Conservation (phyloP, 1,284 basidiomycete genomes). For the Puccinia hordei region DNA sequence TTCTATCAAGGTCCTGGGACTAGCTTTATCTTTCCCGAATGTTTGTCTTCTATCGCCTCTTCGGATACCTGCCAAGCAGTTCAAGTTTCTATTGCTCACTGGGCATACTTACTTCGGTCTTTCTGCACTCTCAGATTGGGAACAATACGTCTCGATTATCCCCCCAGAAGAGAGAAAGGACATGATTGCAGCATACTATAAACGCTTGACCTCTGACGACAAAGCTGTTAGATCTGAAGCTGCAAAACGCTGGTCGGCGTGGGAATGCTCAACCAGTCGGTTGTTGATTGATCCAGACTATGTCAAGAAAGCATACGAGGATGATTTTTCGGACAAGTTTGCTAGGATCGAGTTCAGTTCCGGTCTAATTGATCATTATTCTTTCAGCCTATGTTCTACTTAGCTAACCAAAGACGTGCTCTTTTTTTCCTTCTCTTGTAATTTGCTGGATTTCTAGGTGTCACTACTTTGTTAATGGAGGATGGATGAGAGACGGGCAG, state of each 20-base stretch:
- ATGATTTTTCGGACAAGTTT: constrained; percentile 50
- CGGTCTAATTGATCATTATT: not conserved
- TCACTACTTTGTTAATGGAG: constrained; percentile 61
- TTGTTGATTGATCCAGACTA: constrained; percentile 56
- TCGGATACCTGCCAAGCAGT: not conserved
- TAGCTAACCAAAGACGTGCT: constrained; percentile 50
- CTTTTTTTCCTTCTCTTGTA: not conserved
- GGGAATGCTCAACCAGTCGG: constrained; percentile 58
- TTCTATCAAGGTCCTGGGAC: constrained; percentile 75
- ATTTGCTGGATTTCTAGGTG: constrained; percentile 20
- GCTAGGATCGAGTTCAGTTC: constrained; percentile 49
- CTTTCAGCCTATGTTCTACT: constrained; percentile 20
- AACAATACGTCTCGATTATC: constrained; percentile 54
- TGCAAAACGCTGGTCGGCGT: constrained; percentile 57
- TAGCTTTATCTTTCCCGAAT: constrained; percentile 72
- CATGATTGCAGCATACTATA: constrained; percentile 58
- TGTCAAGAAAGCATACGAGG: constrained; percentile 52
- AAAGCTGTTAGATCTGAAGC: constrained; percentile 54
- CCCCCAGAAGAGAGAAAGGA: constrained; percentile 56
- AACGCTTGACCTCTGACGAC: constrained; percentile 57
- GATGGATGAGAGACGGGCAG: constrained; percentile 87
- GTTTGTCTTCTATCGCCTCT: constrained; percentile 23
- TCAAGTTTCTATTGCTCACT: not conserved
- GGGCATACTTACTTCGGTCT: not conserved
- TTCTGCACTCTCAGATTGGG: constrained; percentile 23